These are phyloP conservation scores for Cardamine occulta DNA, from an alignment of 345 rosid species.

Conservation along the genomic window DNA sequence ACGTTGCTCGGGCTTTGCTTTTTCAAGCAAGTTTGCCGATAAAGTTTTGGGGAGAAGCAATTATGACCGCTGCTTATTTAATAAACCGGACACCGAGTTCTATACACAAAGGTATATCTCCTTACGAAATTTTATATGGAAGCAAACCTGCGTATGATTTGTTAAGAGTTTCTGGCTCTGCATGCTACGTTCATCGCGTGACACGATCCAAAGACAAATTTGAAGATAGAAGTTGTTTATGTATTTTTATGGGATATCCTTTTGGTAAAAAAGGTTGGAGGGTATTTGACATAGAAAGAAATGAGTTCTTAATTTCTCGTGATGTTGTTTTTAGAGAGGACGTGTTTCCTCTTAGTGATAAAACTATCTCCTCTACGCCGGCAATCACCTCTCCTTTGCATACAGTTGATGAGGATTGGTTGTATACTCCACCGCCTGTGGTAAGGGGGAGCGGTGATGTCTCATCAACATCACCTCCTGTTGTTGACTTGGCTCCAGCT, in stretches of 20 bases:
- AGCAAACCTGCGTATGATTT: background rate
- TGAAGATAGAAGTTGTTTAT: background rate
- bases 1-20: background rate
- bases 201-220: background rate
- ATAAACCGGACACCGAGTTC: background rate
- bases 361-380: too few relatives aligned
- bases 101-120: background rate
- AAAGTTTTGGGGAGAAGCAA: background rate
- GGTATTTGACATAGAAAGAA: background rate
- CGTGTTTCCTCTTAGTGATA: background rate
- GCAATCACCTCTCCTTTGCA: too few relatives aligned
- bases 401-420: too few relatives aligned
- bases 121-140: background rate
- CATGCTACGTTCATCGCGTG: background rate
- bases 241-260: background rate
- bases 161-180: background rate
- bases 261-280: background rate
- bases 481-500: too few relatives aligned
- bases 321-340: background rate
- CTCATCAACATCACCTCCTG: too few relatives aligned
- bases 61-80: background rate
- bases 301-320: background rate
- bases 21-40: background rate
- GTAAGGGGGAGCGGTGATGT: too few relatives aligned
- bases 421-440: too few relatives aligned